Conservation (phyloP, 2,329 filamentous ascomycete species). For the Byssothecium circinans region DNA sequence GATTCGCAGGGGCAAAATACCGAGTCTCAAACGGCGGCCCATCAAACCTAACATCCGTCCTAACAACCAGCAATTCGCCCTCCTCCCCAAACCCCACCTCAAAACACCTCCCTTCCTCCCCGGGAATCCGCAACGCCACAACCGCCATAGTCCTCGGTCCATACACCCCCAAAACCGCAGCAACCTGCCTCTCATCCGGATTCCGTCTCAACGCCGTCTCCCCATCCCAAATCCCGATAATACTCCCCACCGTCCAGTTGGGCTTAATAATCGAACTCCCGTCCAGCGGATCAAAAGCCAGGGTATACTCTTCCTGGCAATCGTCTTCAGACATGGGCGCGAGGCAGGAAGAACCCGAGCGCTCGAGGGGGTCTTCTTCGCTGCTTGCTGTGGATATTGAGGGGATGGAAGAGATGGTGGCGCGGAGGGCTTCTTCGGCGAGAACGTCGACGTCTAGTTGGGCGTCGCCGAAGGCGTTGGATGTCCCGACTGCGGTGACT, state of each 20-base stretch:
- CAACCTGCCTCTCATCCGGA: slow-evolving; percentile 28
- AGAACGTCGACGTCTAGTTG: slow-evolving; percentile 62
- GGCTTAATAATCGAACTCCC: slow-evolving; percentile 59
- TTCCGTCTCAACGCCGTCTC: slow-evolving; percentile 23
- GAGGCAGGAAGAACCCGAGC: slow-evolving; percentile 16
- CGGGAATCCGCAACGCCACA: slow-evolving; percentile 56
- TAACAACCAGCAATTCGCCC: slow-evolving; percentile 45
- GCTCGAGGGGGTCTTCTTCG: slow-evolving; percentile 63
- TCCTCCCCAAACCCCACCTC: slow-evolving; percentile 51
- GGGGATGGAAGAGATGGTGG: slow-evolving; percentile 55
- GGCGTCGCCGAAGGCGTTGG: slow-evolving; percentile 59
- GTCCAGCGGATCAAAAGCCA: slow-evolving; percentile 66
- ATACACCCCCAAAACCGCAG: slow-evolving; percentile 38
- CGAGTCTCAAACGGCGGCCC: slow-evolving; percentile 50
- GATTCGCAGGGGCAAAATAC: slow-evolving; percentile 66
- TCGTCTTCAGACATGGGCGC: slow-evolving; percentile 6
- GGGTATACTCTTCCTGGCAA: slow-evolving; percentile 54
- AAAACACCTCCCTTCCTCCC: slow-evolving; percentile 48
- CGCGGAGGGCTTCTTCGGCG: slow-evolving; percentile 59
- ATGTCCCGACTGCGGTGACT: slow-evolving; percentile 32
- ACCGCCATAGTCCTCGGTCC: slow-evolving; percentile 49
- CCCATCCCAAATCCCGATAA: slow-evolving; percentile 59
- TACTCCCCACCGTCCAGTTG: slow-evolving; percentile 53
- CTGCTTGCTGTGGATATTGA: slow-evolving; percentile 62
- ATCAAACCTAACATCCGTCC: slow-evolving; percentile 45